These are phyloP conservation scores for Albifimbria verrucaria DNA, from an alignment of 2,329 filamentous ascomycete genomes.

Conservation along the genomic window DNA sequence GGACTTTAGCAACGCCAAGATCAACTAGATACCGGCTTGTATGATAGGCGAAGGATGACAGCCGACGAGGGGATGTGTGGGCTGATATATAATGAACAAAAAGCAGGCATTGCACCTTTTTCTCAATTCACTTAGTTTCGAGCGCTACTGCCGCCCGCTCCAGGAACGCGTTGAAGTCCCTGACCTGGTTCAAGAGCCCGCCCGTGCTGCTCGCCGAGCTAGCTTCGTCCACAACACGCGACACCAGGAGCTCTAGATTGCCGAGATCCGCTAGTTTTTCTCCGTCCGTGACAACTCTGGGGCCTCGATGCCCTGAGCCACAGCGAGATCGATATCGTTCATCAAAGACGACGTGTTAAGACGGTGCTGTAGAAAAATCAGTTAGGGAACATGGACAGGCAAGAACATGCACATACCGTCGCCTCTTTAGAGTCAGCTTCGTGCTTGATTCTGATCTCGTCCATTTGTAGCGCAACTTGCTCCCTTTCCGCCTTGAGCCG, in stretches of 20 bases:
- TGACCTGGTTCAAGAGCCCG: conserved; percentile 53
- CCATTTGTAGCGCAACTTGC: conserved; percentile 60
- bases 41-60: too few species aligned
- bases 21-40: conserved; percentile 38
- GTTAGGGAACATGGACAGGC: background rate
- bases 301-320: conserved; percentile 47
- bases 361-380: conserved; percentile 30
- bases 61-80: too few species aligned
- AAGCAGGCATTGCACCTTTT: conserved; percentile 6
- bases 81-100: conserved; percentile 2
- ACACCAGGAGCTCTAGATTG: conserved; percentile 56
- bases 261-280: conserved; percentile 48
- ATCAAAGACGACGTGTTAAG: conserved; percentile 55
- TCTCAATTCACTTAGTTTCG: conserved; percentile 38
- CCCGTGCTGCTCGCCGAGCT: conserved; percentile 47
- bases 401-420: conserved; percentile 37
- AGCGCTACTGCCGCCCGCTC: conserved; percentile 57
- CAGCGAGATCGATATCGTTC: conserved; percentile 60
- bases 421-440: conserved; percentile 51
- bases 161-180: conserved; percentile 61
- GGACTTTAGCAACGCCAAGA: conserved; percentile 70
- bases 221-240: conserved; percentile 51
- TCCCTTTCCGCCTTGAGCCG: conserved; percentile 57
- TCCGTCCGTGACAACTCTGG: conserved; percentile 42
- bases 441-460: conserved; percentile 58